Evolutionary conservation across 116 monocot genomes (phyloP).

Genomic region (Phalaenopsis hybrid): DNA sequence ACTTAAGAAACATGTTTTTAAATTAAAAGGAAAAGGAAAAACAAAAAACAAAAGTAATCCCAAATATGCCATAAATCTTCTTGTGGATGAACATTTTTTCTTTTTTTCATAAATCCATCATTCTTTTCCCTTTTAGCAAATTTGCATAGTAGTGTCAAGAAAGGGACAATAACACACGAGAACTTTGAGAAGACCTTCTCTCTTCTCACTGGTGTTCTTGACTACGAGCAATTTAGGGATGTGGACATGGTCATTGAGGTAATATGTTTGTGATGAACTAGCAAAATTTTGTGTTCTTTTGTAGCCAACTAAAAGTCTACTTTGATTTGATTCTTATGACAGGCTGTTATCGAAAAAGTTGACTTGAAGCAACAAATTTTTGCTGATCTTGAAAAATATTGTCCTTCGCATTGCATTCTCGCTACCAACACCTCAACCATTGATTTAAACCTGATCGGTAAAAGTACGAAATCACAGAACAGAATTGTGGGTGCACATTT

Average conservation of each 20-base stretch:
- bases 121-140: slow-evolving; percentile 47
- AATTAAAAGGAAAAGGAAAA: too few species aligned
- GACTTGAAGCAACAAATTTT: slow-evolving; percentile 89
- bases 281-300: not conserved
- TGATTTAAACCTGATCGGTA: slow-evolving; percentile 81
- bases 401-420: slow-evolving; percentile 71
- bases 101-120: slow-evolving; percentile 10
- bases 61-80: too few species aligned
- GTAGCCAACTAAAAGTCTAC: not conserved
- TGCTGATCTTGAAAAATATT: slow-evolving; percentile 73
- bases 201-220: slow-evolving; percentile 68
- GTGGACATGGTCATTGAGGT: slow-evolving; percentile 92
- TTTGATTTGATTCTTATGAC: slow-evolving; percentile 15
- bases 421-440: slow-evolving; percentile 89
- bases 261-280: slow-evolving; percentile 6
- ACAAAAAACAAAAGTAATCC: too few species aligned
- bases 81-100: not conserved
- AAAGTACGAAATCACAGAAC: slow-evolving; percentile 60
- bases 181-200: slow-evolving; percentile 61
- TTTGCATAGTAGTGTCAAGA: slow-evolving; percentile 76
- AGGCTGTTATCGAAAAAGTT: slow-evolving; percentile 88
- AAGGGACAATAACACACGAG: slow-evolving; percentile 83
- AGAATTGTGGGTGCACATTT: slow-evolving; percentile 90
- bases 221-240: slow-evolving; percentile 65
- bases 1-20: too few species aligned